phyloP scores from a whole-genome alignment of 495 filamentous ascomycete genomes.

The Penicillium fimorum region DNA sequence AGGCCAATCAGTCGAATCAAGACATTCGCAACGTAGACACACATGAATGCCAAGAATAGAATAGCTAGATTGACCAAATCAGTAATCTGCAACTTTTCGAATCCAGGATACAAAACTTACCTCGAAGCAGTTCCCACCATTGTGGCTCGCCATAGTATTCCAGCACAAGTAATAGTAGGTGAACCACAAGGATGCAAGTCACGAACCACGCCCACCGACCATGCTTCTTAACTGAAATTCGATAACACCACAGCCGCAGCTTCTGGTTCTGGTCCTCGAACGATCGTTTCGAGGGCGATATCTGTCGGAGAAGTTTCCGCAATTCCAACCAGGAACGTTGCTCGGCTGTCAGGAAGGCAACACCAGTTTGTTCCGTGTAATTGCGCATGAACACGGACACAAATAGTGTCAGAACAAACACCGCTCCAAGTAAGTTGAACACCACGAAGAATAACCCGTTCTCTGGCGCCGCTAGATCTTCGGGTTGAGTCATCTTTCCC shows the following conservation, averaged over 20 bases:
- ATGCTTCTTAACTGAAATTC: conserved; percentile 88
- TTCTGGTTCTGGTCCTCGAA: conserved; percentile 67
- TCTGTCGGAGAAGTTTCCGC: conserved; percentile 87
- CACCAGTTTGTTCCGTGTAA: conserved; percentile 97
- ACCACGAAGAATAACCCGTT: conserved; percentile 93
- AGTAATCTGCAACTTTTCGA: conserved; percentile 6
- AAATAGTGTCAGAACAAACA: conserved; percentile 97
- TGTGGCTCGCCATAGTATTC: conserved; percentile 76
- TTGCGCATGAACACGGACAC: conserved; percentile 99
- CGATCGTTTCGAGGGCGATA: conserved; percentile 86
- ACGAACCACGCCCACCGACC: conserved; percentile 87
- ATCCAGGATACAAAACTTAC: conserved; percentile 28
- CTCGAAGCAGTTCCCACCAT: conserved; percentile 64
- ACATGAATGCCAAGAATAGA: conserved; percentile 79
- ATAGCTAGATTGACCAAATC: conserved; percentile 42
- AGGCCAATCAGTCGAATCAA: conserved; percentile 81
- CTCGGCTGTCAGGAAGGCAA: conserved; percentile 93
- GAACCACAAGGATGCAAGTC: conserved; percentile 74
- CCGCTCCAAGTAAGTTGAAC: conserved; percentile 94
- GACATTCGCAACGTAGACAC: conserved; percentile 84
- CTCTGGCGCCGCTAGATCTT: conserved; percentile 64
- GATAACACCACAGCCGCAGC: conserved; percentile 93
- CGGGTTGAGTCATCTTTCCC: conserved; percentile 69
- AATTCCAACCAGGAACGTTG: conserved; percentile 97
- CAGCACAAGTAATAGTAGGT: conserved; percentile 77